Evolutionary conservation across 768 basidiomycete species (phyloP).

Genomic region (Macrolepiota albuminosa): DNA sequence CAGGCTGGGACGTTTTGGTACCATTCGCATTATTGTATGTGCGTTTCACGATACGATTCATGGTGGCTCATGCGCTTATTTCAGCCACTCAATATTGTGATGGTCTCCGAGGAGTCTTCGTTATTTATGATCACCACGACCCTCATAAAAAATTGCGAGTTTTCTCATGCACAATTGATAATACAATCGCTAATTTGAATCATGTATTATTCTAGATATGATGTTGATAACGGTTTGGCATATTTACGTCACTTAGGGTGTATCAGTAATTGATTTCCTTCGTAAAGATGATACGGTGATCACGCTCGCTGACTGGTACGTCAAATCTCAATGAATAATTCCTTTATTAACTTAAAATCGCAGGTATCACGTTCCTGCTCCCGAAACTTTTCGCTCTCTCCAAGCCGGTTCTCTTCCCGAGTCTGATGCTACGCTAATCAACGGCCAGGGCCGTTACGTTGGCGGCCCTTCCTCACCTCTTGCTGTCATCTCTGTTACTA

Average conservation of each 20-base stretch:
- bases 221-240: slow-evolving; percentile 28
- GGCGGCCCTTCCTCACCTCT: slow-evolving; percentile 36
- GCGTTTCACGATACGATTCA: not conserved
- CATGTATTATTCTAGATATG: slow-evolving; percentile 15
- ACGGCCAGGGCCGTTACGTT: slow-evolving; percentile 44
- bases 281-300: slow-evolving; percentile 35
- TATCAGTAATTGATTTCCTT: not conserved
- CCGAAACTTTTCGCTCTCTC: slow-evolving; percentile 25
- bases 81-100: slow-evolving; percentile 11
- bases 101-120: slow-evolving; percentile 11
- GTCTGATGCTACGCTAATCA: slow-evolving; percentile 35
- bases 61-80: not conserved
- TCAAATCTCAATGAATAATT: not conserved
- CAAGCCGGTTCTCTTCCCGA: no score
- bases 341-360: not conserved
- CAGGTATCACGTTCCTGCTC: slow-evolving; percentile 33
- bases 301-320: slow-evolving; percentile 46
- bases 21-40: slow-evolving; percentile 4
- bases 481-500: slow-evolving; percentile 39
- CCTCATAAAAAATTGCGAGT: not conserved
- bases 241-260: not conserved
- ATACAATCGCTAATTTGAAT: slow-evolving; percentile 2
- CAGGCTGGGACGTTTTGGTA: slow-evolving; percentile 6
- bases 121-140: slow-evolving; percentile 32
- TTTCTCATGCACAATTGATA: not conserved